Evolutionary conservation across 1,284 basidiomycete genomes (phyloP), one percentile per base, ranked within the genome.

Genomic region (Abortiporus biennis): DNA sequence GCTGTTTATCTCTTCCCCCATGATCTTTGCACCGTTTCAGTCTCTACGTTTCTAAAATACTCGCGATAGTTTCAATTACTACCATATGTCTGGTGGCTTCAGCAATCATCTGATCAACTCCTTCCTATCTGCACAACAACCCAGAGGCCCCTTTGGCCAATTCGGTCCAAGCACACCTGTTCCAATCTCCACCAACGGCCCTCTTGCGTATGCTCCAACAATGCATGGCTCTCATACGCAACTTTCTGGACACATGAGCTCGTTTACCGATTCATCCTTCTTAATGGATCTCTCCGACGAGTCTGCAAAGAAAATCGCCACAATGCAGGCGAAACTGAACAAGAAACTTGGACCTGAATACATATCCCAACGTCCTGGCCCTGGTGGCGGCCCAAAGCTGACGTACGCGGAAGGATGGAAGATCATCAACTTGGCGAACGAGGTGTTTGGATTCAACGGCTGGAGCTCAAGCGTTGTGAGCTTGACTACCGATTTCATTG

Each of bases 341-440:
- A 84, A 84, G 65, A 88, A 87, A 53, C 80, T 99, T 3, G 95
- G 95, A 0, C 95, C 95, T 2, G 95, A 98, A 65, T 97, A 79
- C 57, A 78, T 98, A 43, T 90, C 88, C 2, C 83, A 87, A 49
- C 72, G 94, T n/a, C 85, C 88, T 1, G 94, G 94, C 2, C 91
- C 90, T 1, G 85, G 84, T 5, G 91, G 91, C 23, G 85, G 85
- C 0, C 73, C 76, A 5, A 96, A 94, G 62, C 68, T 99, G 42
- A 94, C 90, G 6, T 99, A 99, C 58, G 85, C 92, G 2, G 95
- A 98, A 61, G 96, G 95, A 0, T 98, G 94, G 93, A 94, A 92
- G 67, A 83, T 92, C 24, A 92, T 97, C 61, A 92, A 92, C 54
- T 73, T 99, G 19, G 95, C 95, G 1, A 99, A 99, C 61, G 94